These are phyloP conservation scores for Skeletonema menzelii DNA, from an alignment of 108 stramenopile species.

Conservation along the genomic window DNA sequence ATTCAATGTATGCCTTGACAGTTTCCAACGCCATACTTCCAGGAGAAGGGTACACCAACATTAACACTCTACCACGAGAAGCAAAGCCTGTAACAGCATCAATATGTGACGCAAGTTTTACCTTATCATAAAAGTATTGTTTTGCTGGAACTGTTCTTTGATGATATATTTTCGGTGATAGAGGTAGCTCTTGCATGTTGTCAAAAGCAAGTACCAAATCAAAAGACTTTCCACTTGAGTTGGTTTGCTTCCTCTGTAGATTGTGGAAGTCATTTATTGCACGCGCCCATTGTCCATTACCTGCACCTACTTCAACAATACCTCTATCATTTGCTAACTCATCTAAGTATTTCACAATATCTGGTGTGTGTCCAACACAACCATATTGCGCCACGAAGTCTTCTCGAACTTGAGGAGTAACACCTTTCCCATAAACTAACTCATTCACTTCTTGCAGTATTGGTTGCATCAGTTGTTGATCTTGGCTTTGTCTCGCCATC, in stretches of 20 bases:
- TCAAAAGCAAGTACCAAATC: constrained; percentile 79
- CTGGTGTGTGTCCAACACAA: constrained; percentile 73
- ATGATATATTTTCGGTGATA: constrained; percentile 75
- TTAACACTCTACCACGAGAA: constrained; percentile 66
- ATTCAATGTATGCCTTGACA: constrained; percentile 56
- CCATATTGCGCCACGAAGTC: constrained; percentile 78
- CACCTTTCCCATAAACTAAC: constrained; percentile 70
- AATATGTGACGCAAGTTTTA: constrained; percentile 44
- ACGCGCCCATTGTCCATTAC: constrained; percentile 84
- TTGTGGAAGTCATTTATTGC: constrained; percentile 52
- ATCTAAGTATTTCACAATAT: constrained; percentile 46
- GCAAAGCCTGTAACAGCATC: constrained; percentile 47
- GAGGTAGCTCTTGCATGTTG: constrained; percentile 62
- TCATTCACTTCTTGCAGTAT: constrained; percentile 42
- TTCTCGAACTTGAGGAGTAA: constrained; percentile 70
- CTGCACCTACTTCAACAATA: constrained; percentile 84
- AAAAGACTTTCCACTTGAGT: constrained; percentile 34
- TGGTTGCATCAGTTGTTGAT: constrained; percentile 44
- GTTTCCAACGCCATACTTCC: constrained; percentile 69
- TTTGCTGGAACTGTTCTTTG: constrained; percentile 63
- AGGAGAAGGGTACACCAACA: constrained; percentile 84
- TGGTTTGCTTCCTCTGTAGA: constrained; percentile 4
- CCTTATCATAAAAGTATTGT: constrained; percentile 69
- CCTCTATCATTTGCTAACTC: constrained; percentile 54
- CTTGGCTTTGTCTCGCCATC: constrained; percentile 24